These are phyloP conservation scores for Glomus cerebriforme DNA, from an alignment of 192 early-diverging fungal genomes.

Conservation along the genomic window DNA sequence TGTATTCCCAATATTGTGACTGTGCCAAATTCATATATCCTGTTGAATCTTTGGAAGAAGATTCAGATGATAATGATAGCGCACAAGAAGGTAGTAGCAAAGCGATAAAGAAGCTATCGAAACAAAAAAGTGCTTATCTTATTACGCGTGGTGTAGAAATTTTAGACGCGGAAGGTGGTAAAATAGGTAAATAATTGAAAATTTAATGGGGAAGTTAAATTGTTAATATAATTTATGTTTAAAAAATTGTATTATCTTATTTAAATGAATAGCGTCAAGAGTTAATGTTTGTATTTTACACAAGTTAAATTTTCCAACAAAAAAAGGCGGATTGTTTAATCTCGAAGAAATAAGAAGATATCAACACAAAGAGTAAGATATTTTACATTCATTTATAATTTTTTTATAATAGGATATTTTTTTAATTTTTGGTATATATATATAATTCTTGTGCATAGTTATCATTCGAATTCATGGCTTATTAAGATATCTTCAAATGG, in stretches of 20 bases:
- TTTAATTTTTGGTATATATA: not conserved
- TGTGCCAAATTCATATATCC: conserved; percentile 86
- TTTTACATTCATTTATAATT: not conserved
- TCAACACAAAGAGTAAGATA: conserved; percentile 75
- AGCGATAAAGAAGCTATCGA: conserved; percentile 37
- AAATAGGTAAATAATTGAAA: conserved; percentile 59
- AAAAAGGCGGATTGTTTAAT: conserved; percentile 67
- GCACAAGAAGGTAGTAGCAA: conserved; percentile 39
- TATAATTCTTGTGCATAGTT: conserved; percentile 44
- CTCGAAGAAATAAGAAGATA: conserved; percentile 77
- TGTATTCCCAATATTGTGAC: conserved; percentile 95
- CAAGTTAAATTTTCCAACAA: conserved; percentile 81
- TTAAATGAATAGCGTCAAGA: conserved; percentile 57
- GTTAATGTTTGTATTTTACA: conserved; percentile 89
- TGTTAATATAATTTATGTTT: not conserved
- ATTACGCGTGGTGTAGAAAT: conserved; percentile 89
- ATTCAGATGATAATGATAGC: conserved; percentile 29
- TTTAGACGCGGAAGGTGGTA: conserved; percentile 77
- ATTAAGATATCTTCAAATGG: conserved; percentile 87
- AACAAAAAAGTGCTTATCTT: conserved; percentile 71
- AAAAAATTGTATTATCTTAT: not conserved
- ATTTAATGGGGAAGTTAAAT: conserved; percentile 28
- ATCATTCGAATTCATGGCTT: conserved; percentile 93
- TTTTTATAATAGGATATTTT: not conserved
- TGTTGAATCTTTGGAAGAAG: conserved; percentile 43